These are phyloP conservation scores for Metrosideros polymorpha DNA, from an alignment of 441 rosid species.

Conservation along the genomic window DNA sequence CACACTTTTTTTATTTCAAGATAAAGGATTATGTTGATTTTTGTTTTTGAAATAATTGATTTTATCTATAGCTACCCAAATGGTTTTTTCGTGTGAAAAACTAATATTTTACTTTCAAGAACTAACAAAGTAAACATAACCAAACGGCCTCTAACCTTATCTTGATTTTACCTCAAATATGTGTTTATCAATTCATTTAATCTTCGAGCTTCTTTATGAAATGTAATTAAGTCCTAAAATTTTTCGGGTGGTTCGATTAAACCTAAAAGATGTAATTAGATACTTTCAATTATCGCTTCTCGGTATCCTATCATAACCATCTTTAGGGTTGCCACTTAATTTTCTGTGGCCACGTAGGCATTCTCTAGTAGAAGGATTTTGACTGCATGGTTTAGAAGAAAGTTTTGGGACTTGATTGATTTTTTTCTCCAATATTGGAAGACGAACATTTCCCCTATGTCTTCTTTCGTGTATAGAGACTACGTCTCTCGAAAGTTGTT, in stretches of 20 bases:
- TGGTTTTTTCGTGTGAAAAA: too few relatives aligned
- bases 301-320: neutral
- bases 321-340: neutral
- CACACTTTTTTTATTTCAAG: too few relatives aligned
- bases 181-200: too few relatives aligned
- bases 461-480: neutral
- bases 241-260: neutral
- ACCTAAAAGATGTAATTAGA: neutral
- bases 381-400: neutral
- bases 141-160: neutral
- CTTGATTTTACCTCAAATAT: neutral
- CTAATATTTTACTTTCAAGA: too few relatives aligned
- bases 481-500: neutral
- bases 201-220: too few relatives aligned
- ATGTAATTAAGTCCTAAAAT: neutral
- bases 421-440: neutral
- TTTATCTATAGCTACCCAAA: too few relatives aligned
- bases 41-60: too few relatives aligned
- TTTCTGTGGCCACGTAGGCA: neutral
- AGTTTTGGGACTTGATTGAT: neutral
- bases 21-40: too few relatives aligned
- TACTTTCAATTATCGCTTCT: neutral
- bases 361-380: neutral
- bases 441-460: neutral
- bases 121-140: neutral